Conservation (phyloP, 2,329 filamentous ascomycete species). For the Venturia nashicola region DNA sequence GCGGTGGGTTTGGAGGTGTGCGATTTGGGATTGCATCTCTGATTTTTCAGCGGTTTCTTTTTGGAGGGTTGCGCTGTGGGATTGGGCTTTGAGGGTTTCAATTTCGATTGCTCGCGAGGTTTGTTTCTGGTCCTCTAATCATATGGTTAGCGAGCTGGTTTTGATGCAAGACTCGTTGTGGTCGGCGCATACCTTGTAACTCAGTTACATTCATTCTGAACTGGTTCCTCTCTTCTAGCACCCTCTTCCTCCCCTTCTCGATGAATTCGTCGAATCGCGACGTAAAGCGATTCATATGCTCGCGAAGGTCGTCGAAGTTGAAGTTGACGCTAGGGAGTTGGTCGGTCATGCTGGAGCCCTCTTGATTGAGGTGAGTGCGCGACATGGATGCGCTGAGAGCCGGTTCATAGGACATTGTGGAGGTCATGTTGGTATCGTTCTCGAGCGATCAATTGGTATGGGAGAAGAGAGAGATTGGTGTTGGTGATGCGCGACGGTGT, state of each 20-base stretch:
- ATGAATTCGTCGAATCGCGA: conserved; percentile 88
- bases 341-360: conserved; percentile 57
- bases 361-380: conserved; percentile 39
- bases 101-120: conserved; percentile 82
- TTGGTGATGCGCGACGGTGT: not conserved
- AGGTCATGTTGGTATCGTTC: not conserved
- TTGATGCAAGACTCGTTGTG: not conserved
- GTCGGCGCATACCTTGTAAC: conserved; percentile 56
- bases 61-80: conserved; percentile 60
- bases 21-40: conserved; percentile 50
- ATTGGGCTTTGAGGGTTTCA: conserved; percentile 55
- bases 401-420: conserved; percentile 43
- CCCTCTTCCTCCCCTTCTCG: conserved; percentile 75
- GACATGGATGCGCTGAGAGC: conserved; percentile 53
- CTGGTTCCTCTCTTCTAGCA: conserved; percentile 85
- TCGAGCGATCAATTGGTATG: not conserved
- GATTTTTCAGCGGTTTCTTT: conserved; percentile 64
- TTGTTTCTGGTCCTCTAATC: conserved; percentile 78
- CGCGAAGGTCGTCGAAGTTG: conserved; percentile 88
- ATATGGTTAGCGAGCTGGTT: not conserved
- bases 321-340: conserved; percentile 84
- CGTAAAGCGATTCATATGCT: conserved; percentile 89
- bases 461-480: too few species aligned
- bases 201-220: conserved; percentile 87
- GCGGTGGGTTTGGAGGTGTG: conserved; percentile 42